These are phyloP conservation scores for Cairneyella variabilis DNA, from an alignment of 495 filamentous ascomycete species.

Conservation along the genomic window DNA sequence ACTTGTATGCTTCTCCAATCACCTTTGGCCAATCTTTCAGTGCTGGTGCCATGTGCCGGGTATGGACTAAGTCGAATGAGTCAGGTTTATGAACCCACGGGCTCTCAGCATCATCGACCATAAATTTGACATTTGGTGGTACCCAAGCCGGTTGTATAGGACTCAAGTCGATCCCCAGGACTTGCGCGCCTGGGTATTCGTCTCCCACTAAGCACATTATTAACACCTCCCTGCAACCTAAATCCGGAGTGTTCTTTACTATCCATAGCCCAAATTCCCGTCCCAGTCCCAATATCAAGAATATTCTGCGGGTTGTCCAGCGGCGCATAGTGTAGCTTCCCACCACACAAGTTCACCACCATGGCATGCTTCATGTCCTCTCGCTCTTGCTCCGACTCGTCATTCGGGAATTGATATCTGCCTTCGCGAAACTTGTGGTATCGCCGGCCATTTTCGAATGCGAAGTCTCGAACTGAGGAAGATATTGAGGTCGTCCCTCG, in stretches of 20 bases:
- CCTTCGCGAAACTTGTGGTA: constrained; percentile 55
- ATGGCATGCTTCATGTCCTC: constrained; percentile 18
- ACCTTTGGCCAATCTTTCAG: constrained; percentile 58
- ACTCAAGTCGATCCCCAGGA: constrained; percentile 43
- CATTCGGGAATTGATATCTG: constrained; percentile 36
- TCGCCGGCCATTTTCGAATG: constrained; percentile 51
- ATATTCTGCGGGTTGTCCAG: constrained; percentile 25
- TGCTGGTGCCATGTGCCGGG: constrained; percentile 50
- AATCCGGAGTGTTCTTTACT: constrained; percentile 3
- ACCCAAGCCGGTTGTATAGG: constrained; percentile 40
- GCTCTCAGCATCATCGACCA: constrained; percentile 58
- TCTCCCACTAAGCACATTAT: constrained; percentile 8
- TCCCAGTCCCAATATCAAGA: constrained; percentile 31
- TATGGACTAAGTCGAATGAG: constrained; percentile 56
- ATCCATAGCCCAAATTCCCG: constrained; percentile 36
- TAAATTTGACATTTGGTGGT: constrained; percentile 61
- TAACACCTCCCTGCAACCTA: background rate
- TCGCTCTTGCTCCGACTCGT: constrained; percentile 25
- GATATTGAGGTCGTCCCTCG: constrained; percentile 7
- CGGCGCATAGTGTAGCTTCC: constrained; percentile 41
- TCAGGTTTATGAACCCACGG: constrained; percentile 44
- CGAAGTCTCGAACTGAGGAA: constrained; percentile 4
- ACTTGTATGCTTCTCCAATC: constrained; percentile 32
- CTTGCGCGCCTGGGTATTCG: constrained; percentile 27
- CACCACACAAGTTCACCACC: constrained; percentile 24